Evolutionary conservation across 2,329 filamentous ascomycete genomes (phyloP), one percentile per base, ranked within the genome.

Genomic region (Graphium sp.): DNA sequence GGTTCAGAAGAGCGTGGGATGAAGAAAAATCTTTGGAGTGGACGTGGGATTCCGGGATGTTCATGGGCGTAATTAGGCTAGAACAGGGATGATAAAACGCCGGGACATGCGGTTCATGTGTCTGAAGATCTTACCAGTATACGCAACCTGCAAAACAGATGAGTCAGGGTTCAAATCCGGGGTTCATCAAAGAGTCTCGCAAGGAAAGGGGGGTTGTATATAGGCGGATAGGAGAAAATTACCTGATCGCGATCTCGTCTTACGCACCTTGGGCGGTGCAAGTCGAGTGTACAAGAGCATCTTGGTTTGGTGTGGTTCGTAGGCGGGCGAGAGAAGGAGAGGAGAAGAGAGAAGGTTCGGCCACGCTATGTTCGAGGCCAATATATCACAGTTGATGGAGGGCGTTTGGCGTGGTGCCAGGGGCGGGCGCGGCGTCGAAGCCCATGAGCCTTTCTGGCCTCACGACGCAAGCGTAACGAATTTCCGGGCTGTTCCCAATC

Each of bases 221-320:
- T n/a, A n/a, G n/a, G n/a, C n/a, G n/a, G n/a, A n/a, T n/a, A n/a
- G n/a, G n/a, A 26, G 18, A 7, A 17, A 58, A 60, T 51, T 48
- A 70, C 65, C 65, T 44, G 62, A 59, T 50, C 66, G 56, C n/a
- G 67, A 72, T 31, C 67, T 57, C 41, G 53, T 60, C 48, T 71
- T 73, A 18, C 66, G 66, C 24, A 56, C 50, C 47, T 69, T 72
- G n/a, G 66, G 62, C 26, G 57, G 46, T 33, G 66, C 66, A 28
- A 62, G 47, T 45, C 55, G 59, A n/a, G 65, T 67, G 42, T 69
- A 73, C 24, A 73, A 46, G 39, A 73, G 48, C 67, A 72, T 71
- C 24, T 29, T 41, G 16, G 24, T 32, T 22, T 18, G 27, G 25
- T 14, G 20, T 20, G 18, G 13, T 3, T 11, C 18, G 18, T 20